A percentile compares a stretch with the other conserved stretches of the same genome.
phyloP scores from a whole-genome alignment of 257 asterid genomes.

The Ligustrum vulgare region DNA sequence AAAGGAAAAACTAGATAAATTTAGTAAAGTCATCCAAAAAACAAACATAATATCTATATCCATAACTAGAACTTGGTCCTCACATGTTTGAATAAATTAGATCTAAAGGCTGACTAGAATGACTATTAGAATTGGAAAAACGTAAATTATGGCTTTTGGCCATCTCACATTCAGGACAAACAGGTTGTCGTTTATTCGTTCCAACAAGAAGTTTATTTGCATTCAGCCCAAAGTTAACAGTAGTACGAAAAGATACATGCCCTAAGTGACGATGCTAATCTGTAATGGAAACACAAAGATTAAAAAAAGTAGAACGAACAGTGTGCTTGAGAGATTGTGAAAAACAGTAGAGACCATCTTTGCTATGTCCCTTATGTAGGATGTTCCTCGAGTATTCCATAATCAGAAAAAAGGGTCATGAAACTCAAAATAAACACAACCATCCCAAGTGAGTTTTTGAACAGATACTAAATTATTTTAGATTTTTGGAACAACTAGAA shows the following conservation, averaged over 20 bases:
- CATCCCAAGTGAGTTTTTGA: not conserved
- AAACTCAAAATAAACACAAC: constrained; percentile 19
- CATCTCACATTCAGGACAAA: not conserved
- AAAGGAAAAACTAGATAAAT: not conserved
- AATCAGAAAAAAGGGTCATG: not conserved
- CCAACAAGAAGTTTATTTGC: not conserved
- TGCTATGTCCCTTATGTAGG: not conserved
- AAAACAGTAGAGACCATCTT: not conserved
- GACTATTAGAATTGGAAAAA: no score
- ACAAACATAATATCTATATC: not conserved
- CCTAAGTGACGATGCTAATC: constrained; percentile 5
- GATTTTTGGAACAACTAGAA: not conserved
- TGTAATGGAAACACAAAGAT: not conserved
- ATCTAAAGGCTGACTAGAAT: no score
- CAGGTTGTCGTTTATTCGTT: not conserved
- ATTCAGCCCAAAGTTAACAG: not conserved
- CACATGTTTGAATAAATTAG: not conserved
- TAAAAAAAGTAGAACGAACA: not conserved
- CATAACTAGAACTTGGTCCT: not conserved
- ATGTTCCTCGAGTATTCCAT: constrained; percentile 5
- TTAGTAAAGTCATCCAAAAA: not conserved
- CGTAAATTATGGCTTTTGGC: no score
- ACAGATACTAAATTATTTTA: not conserved
- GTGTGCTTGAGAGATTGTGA: not conserved
- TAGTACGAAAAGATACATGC: not conserved